Evolutionary conservation across 2,329 filamentous ascomycete genomes (phyloP).

Genomic region (Coniochaeta sp.): DNA sequence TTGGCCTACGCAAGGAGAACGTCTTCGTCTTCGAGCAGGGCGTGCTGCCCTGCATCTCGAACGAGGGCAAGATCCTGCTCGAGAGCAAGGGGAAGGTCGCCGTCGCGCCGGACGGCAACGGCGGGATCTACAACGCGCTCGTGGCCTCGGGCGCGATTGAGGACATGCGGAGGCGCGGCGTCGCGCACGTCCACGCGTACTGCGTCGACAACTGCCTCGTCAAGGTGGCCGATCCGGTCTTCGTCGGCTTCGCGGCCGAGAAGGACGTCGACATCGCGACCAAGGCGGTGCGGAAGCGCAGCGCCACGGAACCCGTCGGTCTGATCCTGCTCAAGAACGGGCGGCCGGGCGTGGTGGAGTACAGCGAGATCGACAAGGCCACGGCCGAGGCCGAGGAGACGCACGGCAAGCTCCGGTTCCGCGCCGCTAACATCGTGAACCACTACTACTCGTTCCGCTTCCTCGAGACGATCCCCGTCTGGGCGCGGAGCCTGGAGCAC

Average conservation of each 20-base stretch:
- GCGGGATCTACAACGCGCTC: conserved; percentile 90
- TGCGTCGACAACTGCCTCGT: conserved; percentile 99
- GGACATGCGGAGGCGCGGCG: conserved; percentile 81
- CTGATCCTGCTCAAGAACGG: conserved; percentile 93
- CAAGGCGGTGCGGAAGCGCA: conserved; percentile 98
- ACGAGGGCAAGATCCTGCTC: conserved; percentile 93
- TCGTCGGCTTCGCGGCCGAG: conserved; percentile 86
- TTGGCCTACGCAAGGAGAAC: conserved; percentile 79
- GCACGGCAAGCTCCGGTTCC: conserved; percentile 84
- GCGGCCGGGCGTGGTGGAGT: conserved; percentile 95
- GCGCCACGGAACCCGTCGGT: conserved; percentile 91
- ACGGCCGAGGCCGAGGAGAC: conserved; percentile 86
- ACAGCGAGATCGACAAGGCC: conserved; percentile 87
- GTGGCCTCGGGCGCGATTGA: conserved; percentile 71
- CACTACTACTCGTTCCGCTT: conserved; percentile 98
- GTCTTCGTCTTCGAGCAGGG: conserved; percentile 95
- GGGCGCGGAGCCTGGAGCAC: conserved; percentile 81
- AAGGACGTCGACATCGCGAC: conserved; percentile 93
- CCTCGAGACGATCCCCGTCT: conserved; percentile 82
- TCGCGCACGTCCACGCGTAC: conserved; percentile 92
- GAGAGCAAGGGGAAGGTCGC: conserved; percentile 87
- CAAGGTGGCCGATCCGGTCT: conserved; percentile 92
- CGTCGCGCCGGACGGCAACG: conserved; percentile 94
- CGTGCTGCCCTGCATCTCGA: conserved; percentile 91
- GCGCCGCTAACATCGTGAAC: conserved; percentile 98